These are phyloP conservation scores for Nepenthes alata DNA, from an alignment of 179 eudicot species.

Conservation along the genomic window DNA sequence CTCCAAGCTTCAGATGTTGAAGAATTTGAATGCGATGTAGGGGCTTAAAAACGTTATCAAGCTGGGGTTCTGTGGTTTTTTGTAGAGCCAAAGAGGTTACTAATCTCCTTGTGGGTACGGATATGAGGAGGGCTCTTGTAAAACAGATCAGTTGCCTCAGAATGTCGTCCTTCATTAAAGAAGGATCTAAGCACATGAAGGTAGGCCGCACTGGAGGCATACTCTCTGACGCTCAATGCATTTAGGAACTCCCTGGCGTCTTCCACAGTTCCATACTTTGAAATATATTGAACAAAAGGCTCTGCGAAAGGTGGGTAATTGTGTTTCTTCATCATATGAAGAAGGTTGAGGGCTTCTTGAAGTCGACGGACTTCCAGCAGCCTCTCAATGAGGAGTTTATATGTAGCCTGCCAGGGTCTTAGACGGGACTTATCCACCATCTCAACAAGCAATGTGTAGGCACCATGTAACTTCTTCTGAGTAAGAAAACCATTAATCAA, in stretches of 20 bases:
- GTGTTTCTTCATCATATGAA: slow-evolving; percentile 58
- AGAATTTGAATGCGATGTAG: not conserved
- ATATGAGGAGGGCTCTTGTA: slow-evolving; percentile 61
- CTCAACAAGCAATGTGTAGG: slow-evolving; percentile 44
- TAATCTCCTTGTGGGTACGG: slow-evolving; percentile 38
- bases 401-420: slow-evolving; percentile 79
- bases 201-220: slow-evolving; percentile 48
- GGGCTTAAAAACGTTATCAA: not conserved
- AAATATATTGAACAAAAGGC: slow-evolving; percentile 49
- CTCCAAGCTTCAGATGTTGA: not conserved
- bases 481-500: slow-evolving; percentile 47
- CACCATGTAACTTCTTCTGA: slow-evolving; percentile 40
- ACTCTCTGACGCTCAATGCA: slow-evolving; percentile 28
- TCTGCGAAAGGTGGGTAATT: slow-evolving; percentile 52
- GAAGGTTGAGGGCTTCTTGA: slow-evolving; percentile 56
- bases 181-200: slow-evolving; percentile 40
- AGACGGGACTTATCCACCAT: slow-evolving; percentile 40
- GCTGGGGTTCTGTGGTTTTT: slow-evolving; percentile 10
- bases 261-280: slow-evolving; percentile 47
- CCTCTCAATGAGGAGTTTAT: slow-evolving; percentile 48
- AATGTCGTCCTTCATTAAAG: slow-evolving; percentile 51
- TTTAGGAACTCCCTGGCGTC: slow-evolving; percentile 53
- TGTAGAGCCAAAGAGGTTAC: slow-evolving; percentile 47
- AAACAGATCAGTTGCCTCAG: slow-evolving; percentile 78
- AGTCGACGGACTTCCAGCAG: slow-evolving; percentile 40